Percentiles rank a stretch among this genome's conserved stretches.
These are phyloP conservation scores for Blepharisma japonicum DNA, from an alignment of 73 alveolate genomes.

Conservation along the genomic window DNA sequence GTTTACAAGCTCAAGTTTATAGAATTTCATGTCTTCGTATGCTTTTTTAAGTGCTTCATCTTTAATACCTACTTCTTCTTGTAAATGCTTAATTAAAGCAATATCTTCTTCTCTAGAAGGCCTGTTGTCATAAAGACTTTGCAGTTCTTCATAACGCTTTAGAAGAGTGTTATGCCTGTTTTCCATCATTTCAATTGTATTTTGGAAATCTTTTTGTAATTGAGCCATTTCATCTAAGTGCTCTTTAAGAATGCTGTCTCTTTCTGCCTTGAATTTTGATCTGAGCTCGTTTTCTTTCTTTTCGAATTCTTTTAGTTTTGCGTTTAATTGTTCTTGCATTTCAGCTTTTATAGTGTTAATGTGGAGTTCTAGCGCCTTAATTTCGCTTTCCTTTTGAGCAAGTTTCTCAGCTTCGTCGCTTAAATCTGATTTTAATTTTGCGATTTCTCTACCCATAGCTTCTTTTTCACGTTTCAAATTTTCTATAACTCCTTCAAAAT, in stretches of 20 bases:
- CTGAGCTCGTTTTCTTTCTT: constrained; percentile 43
- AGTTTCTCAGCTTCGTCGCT: not conserved
- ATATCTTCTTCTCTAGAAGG: constrained; percentile 80
- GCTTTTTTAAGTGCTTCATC: constrained; percentile 74
- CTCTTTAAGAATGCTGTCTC: constrained; percentile 50
- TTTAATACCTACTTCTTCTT: constrained; percentile 52
- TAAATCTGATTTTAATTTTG: not conserved
- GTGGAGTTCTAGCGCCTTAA: constrained; percentile 22
- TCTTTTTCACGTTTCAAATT: not conserved
- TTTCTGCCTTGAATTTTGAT: constrained; percentile 39
- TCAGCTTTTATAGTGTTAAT: constrained; percentile 11
- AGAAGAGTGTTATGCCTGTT: constrained; percentile 48
- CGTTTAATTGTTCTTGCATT: not conserved
- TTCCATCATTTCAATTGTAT: constrained; percentile 55
- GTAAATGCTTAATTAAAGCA: constrained; percentile 44
- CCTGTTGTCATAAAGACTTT: constrained; percentile 64
- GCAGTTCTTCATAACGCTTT: constrained; percentile 43
- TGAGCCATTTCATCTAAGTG: constrained; percentile 38
- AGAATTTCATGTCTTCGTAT: constrained; percentile 93
- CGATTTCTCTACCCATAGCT: not conserved
- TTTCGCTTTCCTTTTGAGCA: constrained; percentile 34
- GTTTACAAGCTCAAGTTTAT: constrained; percentile 89
- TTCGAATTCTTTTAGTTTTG: constrained; percentile 30
- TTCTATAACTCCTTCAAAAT: constrained; percentile 14
- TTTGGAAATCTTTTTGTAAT: constrained; percentile 45